Evolutionary conservation across 2,329 filamentous ascomycete genomes (phyloP), one percentile per base, ranked within the genome.

Genomic region (Colletotrichum spaethianum): DNA sequence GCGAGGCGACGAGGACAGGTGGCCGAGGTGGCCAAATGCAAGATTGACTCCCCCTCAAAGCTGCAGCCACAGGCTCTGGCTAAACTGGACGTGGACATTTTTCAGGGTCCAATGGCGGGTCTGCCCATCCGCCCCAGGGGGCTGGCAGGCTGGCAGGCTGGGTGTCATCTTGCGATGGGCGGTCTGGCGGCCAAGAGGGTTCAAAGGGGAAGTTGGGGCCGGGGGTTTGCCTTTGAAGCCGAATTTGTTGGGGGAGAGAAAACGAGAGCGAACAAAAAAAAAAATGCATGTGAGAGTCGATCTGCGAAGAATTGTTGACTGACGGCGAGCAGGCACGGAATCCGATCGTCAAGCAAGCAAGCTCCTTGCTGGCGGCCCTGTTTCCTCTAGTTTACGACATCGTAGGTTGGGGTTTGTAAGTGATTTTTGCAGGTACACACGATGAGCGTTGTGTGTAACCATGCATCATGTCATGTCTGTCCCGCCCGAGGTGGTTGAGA

Each of bases 161-260:
- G 68, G 63, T 71, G 63, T 57, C 68, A 62, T 68, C 50, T 71
- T 64, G 64, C 65, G 69, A 72, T 72, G 69, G 69, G 69, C 69
- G 69, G 69, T 72, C 69, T 72, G 69, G 59, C 69, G 65, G 69
- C 69, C 69, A 72, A 69, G 69, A 72, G 69, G 40, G 50, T 72
- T 70, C 69, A 63, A 72, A 63, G 67, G 31, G 69, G 69, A 72
- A 72, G 64, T 63, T 72, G 69, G 69, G 69, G 65, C 65, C 65
- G 67, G 46, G 57, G 42, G 61, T 69, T 63, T 55, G n/a, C 65
- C 56, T 59, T 68, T 53, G 59, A 57, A 46, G 69, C 69, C 69
- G 69, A 72, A 72, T 69, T 72, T 72, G 69, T 72, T 72, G 52
- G 69, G 67, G 69, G 56, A 69, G 69, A 63, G 65, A 36, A 40